Conservation (phyloP, 176 grass and related monocot species). For the Eleusine coracana region DNA sequence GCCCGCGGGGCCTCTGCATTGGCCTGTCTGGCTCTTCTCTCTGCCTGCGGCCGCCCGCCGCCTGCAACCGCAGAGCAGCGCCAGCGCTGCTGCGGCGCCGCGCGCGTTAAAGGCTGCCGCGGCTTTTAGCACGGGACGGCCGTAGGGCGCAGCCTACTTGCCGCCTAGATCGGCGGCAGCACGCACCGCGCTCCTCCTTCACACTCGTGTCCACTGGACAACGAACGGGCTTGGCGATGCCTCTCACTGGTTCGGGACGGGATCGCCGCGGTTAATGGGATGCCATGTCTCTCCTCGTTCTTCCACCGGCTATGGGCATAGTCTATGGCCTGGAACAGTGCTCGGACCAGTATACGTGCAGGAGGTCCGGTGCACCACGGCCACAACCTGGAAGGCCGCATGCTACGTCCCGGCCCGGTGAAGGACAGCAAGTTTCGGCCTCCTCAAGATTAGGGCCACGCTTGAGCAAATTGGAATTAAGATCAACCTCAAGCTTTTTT, state of each 20-base stretch:
- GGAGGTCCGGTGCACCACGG: too few relatives aligned
- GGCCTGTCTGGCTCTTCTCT: background rate
- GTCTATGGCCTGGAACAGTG: too few relatives aligned
- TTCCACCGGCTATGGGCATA: too few relatives aligned
- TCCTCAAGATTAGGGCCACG: too few relatives aligned
- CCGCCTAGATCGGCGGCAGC: constrained; percentile 32
- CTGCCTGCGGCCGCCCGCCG: constrained; percentile 40
- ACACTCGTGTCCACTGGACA: background rate
- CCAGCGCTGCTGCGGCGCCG: background rate
- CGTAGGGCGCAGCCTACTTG: background rate
- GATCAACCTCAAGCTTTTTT: too few relatives aligned
- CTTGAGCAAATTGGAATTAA: too few relatives aligned
- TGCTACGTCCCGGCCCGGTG: too few relatives aligned
- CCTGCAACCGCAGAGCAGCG: background rate
- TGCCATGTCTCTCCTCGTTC: too few relatives aligned
- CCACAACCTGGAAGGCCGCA: too few relatives aligned
- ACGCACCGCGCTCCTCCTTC: background rate
- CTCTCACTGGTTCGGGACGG: background rate
- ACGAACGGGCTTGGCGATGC: background rate
- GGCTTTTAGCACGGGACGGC: background rate
- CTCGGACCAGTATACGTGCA: too few relatives aligned
- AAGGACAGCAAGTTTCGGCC: too few relatives aligned
- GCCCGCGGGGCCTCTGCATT: constrained; percentile 2
- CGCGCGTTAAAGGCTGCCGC: constrained; percentile 40
- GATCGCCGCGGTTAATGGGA: too few relatives aligned